A percentile compares a stretch with the other conserved stretches of the same genome.
Evolutionary conservation across 345 rosid species (phyloP).

Genomic region (Laguncularia racemosa): DNA sequence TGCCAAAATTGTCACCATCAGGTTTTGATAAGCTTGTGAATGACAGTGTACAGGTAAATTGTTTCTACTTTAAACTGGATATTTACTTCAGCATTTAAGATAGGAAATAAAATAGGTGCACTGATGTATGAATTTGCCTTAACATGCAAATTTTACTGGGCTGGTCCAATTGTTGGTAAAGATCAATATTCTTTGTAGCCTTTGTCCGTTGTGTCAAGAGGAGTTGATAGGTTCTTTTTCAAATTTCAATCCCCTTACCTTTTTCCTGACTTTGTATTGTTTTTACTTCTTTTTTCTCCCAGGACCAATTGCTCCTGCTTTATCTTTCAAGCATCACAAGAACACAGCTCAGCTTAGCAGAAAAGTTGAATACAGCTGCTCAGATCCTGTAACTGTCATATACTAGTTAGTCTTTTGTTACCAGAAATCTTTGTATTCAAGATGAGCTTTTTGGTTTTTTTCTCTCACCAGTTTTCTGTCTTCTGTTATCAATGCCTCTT

Average conservation of each 20-base stretch:
- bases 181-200: no score
- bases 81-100: background rate
- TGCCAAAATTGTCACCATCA: constrained; percentile 68
- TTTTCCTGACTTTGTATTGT: background rate
- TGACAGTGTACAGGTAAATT: constrained; percentile 76
- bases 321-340: constrained; percentile 87
- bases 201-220: background rate
- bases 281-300: constrained; percentile 8
- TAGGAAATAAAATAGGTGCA: no score
- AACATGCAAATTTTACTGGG: no score
- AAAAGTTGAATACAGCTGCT: constrained; percentile 89
- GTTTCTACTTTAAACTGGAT: background rate
- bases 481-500: no score
- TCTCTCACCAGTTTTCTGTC: no score
- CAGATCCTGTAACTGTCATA: constrained; percentile 46
- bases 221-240: background rate
- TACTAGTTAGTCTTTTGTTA: background rate
- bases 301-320: constrained; percentile 80
- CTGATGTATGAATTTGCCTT: no score
- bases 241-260: no score
- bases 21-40: constrained; percentile 82
- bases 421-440: background rate
- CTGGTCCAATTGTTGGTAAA: no score
- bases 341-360: constrained; percentile 87
- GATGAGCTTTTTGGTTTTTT: background rate